phyloP scores from a whole-genome alignment of 768 basidiomycete genomes.

The Hericium coralloides region DNA sequence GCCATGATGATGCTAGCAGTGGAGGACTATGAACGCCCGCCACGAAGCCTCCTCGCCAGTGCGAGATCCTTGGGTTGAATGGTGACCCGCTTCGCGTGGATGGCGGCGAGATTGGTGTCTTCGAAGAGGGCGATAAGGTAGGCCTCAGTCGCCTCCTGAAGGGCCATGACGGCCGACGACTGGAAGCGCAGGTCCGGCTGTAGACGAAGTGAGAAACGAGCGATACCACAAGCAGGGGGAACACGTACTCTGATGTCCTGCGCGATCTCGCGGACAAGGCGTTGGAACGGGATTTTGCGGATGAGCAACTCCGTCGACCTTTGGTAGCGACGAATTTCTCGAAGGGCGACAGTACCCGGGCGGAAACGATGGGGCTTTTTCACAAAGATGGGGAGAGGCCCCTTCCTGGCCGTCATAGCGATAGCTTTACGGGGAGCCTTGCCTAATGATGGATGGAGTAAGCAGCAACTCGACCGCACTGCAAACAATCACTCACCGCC shows the following conservation, averaged over 20 bases:
- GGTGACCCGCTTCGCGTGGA: constrained; percentile 83
- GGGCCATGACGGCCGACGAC: constrained; percentile 85
- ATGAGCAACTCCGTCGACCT: constrained; percentile 91
- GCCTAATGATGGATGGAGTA: no score
- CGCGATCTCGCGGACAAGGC: constrained; percentile 90
- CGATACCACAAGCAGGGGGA: neutral
- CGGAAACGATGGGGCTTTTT: constrained; percentile 94
- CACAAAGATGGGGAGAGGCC: constrained; percentile 70
- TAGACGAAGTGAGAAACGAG: neutral
- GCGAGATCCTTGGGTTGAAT: constrained; percentile 87
- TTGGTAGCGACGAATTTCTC: constrained; percentile 89
- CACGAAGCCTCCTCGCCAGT: constrained; percentile 77
- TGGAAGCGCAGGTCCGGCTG: constrained; percentile 91
- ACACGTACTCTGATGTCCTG: constrained; percentile 84
- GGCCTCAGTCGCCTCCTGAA: constrained; percentile 86
- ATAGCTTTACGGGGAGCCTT: no score
- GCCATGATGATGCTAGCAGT: neutral
- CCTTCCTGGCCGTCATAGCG: no score
- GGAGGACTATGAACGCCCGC: constrained; percentile 62
- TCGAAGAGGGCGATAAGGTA: constrained; percentile 79
- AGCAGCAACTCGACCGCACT: no score
- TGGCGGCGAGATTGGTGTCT: constrained; percentile 79
- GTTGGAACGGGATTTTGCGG: constrained; percentile 90
- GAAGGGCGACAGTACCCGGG: constrained; percentile 86
- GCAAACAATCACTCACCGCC: no score